These are phyloP conservation scores for Earliella scabrosa DNA, from an alignment of 1,284 basidiomycete species.

Conservation along the genomic window DNA sequence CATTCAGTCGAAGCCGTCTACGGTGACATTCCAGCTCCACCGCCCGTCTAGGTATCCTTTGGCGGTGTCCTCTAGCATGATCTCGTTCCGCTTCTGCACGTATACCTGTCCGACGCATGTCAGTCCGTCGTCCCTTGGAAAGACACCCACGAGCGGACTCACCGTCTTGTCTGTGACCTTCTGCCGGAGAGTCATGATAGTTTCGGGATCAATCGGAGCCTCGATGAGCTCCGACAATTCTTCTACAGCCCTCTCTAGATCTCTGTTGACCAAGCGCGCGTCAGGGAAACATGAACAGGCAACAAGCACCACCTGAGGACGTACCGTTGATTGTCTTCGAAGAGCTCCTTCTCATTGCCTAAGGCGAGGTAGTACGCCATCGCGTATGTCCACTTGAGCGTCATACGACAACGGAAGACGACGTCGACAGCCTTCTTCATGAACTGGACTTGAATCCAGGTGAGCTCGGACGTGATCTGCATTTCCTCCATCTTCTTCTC, in stretches of 20 bases:
- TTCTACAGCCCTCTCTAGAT: constrained; percentile 94
- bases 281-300: neutral
- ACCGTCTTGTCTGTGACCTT: constrained; percentile 95
- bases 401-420: constrained; percentile 89
- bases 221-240: constrained; percentile 93
- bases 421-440: constrained; percentile 97
- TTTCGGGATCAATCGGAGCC: constrained; percentile 85
- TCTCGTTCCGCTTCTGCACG: constrained; percentile 94
- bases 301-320: too few species aligned
- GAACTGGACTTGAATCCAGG: constrained; percentile 99
- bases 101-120: constrained; percentile 65
- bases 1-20: constrained; percentile 61
- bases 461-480: constrained; percentile 89
- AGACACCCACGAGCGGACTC: constrained; percentile 29
- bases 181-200: constrained; percentile 83
- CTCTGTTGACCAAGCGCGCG: constrained; percentile 49
- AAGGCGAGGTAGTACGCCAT: constrained; percentile 95
- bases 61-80: constrained; percentile 93
- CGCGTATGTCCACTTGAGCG: constrained; percentile 99
- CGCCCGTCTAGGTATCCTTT: constrained; percentile 88
- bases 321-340: constrained; percentile 95
- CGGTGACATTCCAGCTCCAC: constrained; percentile 74
- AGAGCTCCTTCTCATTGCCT: constrained; percentile 94
- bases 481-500: constrained; percentile 99
- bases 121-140: neutral